Conservation (phyloP, 2,329 filamentous ascomycete genomes). For the Neoscytalidium dimidiatum region DNA sequence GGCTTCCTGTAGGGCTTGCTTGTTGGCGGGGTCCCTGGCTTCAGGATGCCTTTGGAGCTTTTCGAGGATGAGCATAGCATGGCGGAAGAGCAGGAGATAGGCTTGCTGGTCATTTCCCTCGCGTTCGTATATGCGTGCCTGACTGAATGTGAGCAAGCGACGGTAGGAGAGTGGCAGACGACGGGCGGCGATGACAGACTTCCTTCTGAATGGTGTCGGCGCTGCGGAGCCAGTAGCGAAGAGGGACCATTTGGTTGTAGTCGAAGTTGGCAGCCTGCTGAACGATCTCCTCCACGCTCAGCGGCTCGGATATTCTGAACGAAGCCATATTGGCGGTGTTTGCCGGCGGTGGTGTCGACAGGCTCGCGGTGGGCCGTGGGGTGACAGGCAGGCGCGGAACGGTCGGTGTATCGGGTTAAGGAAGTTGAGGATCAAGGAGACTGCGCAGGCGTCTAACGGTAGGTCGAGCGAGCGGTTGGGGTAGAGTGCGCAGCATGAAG, state of each 20-base stretch:
- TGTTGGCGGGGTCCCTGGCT: constrained; percentile 63
- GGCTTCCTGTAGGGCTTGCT: constrained; percentile 55
- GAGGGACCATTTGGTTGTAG: constrained; percentile 73
- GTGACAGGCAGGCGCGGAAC: not conserved
- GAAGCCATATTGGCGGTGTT: constrained; percentile 1
- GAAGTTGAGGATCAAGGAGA: not conserved
- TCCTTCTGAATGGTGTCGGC: constrained; percentile 79
- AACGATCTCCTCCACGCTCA: constrained; percentile 76
- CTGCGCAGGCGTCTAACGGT: not conserved
- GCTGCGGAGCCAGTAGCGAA: constrained; percentile 81
- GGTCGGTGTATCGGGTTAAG: not conserved
- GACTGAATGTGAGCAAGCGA: constrained; percentile 25
- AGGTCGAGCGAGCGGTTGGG: not conserved
- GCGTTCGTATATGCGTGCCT: constrained; percentile 82
- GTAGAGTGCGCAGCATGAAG: not conserved
- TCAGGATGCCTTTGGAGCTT: constrained; percentile 77
- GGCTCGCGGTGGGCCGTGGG: not conserved
- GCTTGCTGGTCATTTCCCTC: constrained; percentile 87
- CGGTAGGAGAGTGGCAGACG: not conserved
- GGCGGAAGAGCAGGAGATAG: constrained; percentile 88
- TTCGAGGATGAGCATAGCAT: constrained; percentile 80
- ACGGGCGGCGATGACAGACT: constrained; percentile 58
- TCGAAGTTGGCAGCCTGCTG: constrained; percentile 76
- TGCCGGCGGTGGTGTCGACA: not conserved
- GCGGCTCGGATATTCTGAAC: constrained; percentile 47